A percentile compares a stretch with the other conserved stretches of the same genome.
phyloP scores from a whole-genome alignment of 192 early-diverging fungal genomes.

The Bifiguratus adelaidae region DNA sequence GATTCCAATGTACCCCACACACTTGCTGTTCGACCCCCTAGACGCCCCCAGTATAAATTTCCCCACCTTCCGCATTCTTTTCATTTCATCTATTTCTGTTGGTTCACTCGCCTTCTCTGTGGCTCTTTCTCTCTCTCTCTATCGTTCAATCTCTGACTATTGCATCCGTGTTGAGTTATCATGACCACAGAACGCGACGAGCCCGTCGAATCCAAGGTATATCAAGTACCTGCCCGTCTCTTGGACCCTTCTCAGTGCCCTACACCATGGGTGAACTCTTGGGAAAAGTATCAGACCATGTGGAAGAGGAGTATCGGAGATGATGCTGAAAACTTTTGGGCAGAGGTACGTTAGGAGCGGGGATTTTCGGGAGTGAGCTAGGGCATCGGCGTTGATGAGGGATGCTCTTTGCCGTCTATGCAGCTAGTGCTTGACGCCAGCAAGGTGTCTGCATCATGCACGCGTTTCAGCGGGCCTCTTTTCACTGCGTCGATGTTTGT shows the following conservation, averaged over 20 bases:
- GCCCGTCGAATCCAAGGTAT: constrained; percentile 1
- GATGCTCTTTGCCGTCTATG: not conserved
- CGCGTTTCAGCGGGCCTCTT: too few relatives aligned
- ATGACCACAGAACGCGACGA: constrained; percentile 9
- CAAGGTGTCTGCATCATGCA: too few relatives aligned
- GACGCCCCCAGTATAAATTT: not conserved
- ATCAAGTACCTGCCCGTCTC: constrained; percentile 56
- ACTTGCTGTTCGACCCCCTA: not conserved
- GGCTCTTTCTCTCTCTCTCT: not conserved
- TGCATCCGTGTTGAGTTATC: not conserved
- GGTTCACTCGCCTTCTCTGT: not conserved
- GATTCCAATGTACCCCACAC: not conserved
- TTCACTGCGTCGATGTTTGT: too few relatives aligned
- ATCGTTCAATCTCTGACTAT: not conserved
- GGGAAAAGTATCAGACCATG: constrained; percentile 71
- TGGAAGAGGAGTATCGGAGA: constrained; percentile 73
- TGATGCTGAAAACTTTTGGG: constrained; percentile 78
- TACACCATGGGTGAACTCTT: constrained; percentile 58
- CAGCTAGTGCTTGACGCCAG: too few relatives aligned
- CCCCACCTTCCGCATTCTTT: not conserved
- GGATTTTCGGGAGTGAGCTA: not conserved
- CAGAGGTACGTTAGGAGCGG: too few relatives aligned
- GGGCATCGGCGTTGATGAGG: not conserved
- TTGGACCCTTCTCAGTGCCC: constrained; percentile 34
- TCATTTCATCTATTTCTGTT: not conserved